Conservation (phyloP, 495 filamentous ascomycete species). For the Hyaloscypha hepaticicola region DNA sequence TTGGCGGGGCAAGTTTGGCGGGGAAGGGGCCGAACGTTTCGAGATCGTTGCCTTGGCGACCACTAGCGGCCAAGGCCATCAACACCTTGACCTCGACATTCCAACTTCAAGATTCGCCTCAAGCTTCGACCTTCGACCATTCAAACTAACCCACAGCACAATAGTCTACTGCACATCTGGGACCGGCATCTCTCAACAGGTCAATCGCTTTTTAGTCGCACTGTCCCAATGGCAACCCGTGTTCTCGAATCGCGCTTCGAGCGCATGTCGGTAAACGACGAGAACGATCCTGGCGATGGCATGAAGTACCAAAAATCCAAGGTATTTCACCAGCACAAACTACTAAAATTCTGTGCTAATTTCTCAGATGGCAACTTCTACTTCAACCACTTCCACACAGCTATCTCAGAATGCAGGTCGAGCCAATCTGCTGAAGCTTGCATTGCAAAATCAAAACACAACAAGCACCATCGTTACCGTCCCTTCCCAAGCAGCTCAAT, state of each 20-base stretch:
- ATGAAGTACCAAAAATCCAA: slow-evolving; percentile 65
- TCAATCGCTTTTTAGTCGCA: neutral
- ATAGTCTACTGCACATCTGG: neutral
- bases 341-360: slow-evolving; percentile 2
- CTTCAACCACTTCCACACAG: slow-evolving; percentile 55
- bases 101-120: neutral
- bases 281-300: slow-evolving; percentile 60
- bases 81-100: neutral
- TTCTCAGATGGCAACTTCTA: slow-evolving; percentile 41
- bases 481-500: slow-evolving; percentile 64
- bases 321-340: slow-evolving; percentile 42
- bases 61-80: neutral
- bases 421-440: slow-evolving; percentile 75
- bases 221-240: slow-evolving; percentile 45
- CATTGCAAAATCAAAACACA: slow-evolving; percentile 70
- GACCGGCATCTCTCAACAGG: neutral
- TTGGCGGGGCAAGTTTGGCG: slow-evolving; percentile 18
- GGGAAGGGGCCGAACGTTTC: neutral
- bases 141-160: slow-evolving; percentile 23
- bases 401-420: slow-evolving; percentile 59
- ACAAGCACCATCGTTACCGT: slow-evolving; percentile 61
- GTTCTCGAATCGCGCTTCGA: slow-evolving; percentile 76
- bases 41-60: slow-evolving; percentile 5
- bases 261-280: slow-evolving; percentile 77
- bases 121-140: slow-evolving; percentile 1